These are phyloP conservation scores for Fusarium tjaetaba DNA, from an alignment of 2,329 filamentous ascomycete genomes.

Conservation along the genomic window DNA sequence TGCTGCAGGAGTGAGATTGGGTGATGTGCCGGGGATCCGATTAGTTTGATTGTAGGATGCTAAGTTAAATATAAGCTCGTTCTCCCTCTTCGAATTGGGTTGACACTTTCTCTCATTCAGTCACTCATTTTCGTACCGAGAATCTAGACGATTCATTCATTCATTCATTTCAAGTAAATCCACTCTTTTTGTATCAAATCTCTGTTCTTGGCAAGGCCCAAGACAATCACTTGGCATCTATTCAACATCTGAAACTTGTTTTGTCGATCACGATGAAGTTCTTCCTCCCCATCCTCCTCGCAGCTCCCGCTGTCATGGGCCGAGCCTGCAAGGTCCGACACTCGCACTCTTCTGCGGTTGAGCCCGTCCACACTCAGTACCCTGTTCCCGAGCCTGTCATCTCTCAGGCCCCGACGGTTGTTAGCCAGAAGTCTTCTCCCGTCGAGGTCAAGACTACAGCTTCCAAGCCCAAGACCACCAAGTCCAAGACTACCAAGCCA, in stretches of 20 bases:
- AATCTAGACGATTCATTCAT: neutral
- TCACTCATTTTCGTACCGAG: constrained; percentile 13
- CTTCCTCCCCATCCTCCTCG: constrained; percentile 36
- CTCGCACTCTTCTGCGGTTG: constrained; percentile 8
- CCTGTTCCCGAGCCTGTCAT: neutral
- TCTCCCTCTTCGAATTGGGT: neutral
- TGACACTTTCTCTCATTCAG: constrained; percentile 16
- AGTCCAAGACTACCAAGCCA: neutral
- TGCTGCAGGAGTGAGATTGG: constrained; percentile 29
- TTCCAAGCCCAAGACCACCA: neutral
- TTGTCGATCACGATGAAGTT: constrained; percentile 41
- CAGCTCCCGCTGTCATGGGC: constrained; percentile 42
- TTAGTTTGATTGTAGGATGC: neutral
- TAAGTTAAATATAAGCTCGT: constrained; percentile 1
- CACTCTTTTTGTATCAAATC: constrained; percentile 2
- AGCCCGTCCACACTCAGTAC: constrained; percentile 9
- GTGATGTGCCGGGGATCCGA: constrained; percentile 10
- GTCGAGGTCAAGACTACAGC: neutral
- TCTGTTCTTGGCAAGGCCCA: constrained; percentile 33
- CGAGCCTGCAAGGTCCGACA: constrained; percentile 36
- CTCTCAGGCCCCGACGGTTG: neutral
- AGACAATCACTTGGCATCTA: neutral
- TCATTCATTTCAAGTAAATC: constrained; percentile 21
- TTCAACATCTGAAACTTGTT: constrained; percentile 12
- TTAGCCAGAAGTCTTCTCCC: constrained; percentile 3